Base-by-base conservation (phyloP, 2,329 filamentous ascomycete species). In the Nigrospora osmanthi region DNA sequence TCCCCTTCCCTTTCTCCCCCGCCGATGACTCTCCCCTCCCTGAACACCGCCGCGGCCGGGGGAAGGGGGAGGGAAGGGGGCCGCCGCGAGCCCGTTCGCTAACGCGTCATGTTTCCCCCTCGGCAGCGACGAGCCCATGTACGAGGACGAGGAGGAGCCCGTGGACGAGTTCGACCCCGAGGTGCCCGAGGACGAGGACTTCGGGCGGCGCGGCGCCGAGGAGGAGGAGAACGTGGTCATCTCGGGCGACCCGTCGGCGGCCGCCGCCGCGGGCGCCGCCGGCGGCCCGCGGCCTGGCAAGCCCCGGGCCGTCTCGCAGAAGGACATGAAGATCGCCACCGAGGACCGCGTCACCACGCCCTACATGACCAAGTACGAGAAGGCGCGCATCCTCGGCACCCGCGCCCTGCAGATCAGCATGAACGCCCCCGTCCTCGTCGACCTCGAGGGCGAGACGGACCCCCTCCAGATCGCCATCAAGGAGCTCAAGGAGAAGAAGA, bases 331-430 rank as follows among this genome's bases (percentile, higher is more conserved):
- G 70, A 91, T 98, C 41, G 79, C 89, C 46, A 87, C 88, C 54
- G 87, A 90, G 54, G 80, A 95, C 68, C 82, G 93, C 57, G 86
- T 81, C 19, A 98, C 93, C 10, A 98, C 93, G 28, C 93, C 91
- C 3, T 98, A 96, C 71, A 95, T 98, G 91, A 98, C 93, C 54
- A 98, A 98, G 72, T 98, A 98, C 69, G 93, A 98, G 75, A 81
- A 84, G 57, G 93, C 93, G 51, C 83, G 93, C 61, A 91, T 98
- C 48, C 71, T 98, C 52, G 93, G 93, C 40, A 97, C 93, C 35
- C 78, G 93, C 54, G 93, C 93, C 35, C 68, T 97, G 62, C 93
- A 98, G 69, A 97, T 98, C 62, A 96, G 93, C 71, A 95, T 96
- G 84, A 97, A 97, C 66, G 93, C 93, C 47, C 93, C 93, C 3